phyloP scores from a whole-genome alignment of 192 early-diverging fungal genomes.

The Coemansia sp. region DNA sequence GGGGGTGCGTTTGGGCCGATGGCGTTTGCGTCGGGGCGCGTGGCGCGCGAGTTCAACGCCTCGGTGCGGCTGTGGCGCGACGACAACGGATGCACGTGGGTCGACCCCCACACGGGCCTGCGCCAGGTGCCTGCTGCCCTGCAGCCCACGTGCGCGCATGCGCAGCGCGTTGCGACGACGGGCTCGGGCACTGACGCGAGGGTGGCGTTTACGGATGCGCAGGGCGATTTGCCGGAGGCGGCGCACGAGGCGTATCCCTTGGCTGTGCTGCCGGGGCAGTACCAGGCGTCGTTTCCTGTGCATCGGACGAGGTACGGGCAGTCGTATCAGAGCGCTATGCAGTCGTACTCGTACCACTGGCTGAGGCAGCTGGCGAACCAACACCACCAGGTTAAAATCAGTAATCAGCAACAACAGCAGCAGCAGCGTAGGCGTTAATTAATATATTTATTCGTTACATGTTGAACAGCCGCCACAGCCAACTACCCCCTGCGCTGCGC shows the following conservation, averaged over 20 bases:
- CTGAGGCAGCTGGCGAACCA: constrained; percentile 17
- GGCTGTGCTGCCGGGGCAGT: constrained; percentile 50
- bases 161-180: constrained; percentile 18
- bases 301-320: constrained; percentile 44
- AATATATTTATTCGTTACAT: not conserved
- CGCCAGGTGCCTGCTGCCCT: constrained; percentile 38
- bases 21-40: constrained; percentile 37
- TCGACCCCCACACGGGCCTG: constrained; percentile 50
- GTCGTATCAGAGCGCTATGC: constrained; percentile 27
- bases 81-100: constrained; percentile 50
- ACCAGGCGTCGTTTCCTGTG: constrained; percentile 38
- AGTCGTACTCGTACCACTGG: constrained; percentile 40
- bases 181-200: constrained; percentile 14
- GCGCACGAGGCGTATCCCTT: constrained; percentile 27
- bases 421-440: not conserved
- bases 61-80: constrained; percentile 49
- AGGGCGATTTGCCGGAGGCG: not conserved
- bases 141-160: constrained; percentile 35
- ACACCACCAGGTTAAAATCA: constrained; percentile 12
- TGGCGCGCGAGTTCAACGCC: constrained; percentile 46
- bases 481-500: not conserved
- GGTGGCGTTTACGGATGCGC: constrained; percentile 22
- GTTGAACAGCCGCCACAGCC: constrained; percentile 16
- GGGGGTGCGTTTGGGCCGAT: constrained; percentile 29
- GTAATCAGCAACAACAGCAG: not conserved